Evolutionary conservation across 164 flowering plant species (phyloP).

Genomic region (Akebia trifoliata): DNA sequence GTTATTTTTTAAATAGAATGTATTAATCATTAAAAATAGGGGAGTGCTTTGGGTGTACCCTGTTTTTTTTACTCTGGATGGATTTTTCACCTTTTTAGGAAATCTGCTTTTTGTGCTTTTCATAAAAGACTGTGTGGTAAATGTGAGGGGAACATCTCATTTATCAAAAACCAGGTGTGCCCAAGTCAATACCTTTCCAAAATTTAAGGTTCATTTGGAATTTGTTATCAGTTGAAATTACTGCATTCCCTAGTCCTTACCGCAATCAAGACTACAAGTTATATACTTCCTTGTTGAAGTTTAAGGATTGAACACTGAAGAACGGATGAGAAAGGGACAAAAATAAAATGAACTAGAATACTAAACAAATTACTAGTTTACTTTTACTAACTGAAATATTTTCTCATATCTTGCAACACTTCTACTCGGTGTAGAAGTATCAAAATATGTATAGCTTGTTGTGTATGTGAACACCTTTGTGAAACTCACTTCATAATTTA

Average conservation of each 20-base stretch:
- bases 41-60: not conserved
- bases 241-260: too few relatives aligned
- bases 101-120: not conserved
- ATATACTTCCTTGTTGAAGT: not conserved
- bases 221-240: too few relatives aligned
- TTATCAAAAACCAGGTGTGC: not conserved
- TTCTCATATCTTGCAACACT: too few relatives aligned
- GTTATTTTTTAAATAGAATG: conserved; percentile 1
- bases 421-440: too few relatives aligned
- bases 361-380: not conserved
- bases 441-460: too few relatives aligned
- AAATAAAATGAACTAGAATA: not conserved
- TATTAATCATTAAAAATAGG: not conserved
- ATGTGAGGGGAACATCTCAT: not conserved
- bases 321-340: not conserved
- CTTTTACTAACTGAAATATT: too few relatives aligned
- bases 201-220: too few relatives aligned
- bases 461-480: too few relatives aligned
- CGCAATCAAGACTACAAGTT: not conserved
- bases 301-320: not conserved
- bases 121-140: not conserved
- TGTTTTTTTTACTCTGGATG: not conserved
- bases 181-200: not conserved
- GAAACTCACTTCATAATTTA: too few relatives aligned
- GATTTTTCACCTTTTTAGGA: not conserved